Evolutionary conservation across 257 asterid genomes (phyloP).

Genomic region (Ocimum tenuiflorum): DNA sequence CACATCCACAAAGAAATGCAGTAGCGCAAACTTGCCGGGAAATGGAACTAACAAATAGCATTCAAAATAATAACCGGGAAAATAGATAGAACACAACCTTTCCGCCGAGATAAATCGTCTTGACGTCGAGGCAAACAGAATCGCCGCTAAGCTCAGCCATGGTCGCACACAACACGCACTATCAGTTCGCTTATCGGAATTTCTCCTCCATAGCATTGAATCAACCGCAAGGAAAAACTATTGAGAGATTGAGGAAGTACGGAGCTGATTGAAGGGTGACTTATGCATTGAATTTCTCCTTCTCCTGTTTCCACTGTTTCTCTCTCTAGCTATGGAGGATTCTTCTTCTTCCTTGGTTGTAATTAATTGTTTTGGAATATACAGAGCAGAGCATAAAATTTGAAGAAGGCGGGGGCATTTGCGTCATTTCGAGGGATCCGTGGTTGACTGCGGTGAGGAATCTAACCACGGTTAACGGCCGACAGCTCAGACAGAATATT

Average conservation of each 20-base stretch:
- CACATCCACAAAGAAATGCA: not conserved
- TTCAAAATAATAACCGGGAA: not conserved
- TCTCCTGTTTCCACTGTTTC: constrained; percentile 5
- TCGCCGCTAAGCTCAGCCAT: constrained; percentile 32
- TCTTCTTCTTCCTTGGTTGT: not conserved
- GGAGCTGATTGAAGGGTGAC: constrained; percentile 7
- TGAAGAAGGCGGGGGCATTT: constrained; percentile 2
- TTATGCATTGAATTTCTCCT: constrained; percentile 19
- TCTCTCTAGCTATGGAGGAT: constrained; percentile 2
- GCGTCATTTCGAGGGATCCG: constrained; percentile 6
- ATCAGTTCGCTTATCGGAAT: not conserved
- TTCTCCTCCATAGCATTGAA: constrained; percentile 7
- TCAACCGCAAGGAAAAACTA: not conserved
- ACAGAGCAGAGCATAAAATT: not conserved
- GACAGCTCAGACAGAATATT: constrained; percentile 21
- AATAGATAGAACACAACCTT: constrained; percentile 21
- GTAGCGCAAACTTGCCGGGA: not conserved
- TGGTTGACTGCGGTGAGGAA: constrained; percentile 16
- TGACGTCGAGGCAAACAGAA: constrained; percentile 36
- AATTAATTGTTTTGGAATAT: not conserved
- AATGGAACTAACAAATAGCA: not conserved
- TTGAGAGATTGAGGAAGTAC: not conserved
- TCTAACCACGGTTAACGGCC: constrained; percentile 33
- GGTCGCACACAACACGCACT: constrained; percentile 10
- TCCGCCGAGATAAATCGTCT: constrained; percentile 46